Evolutionary conservation across 2,329 filamentous ascomycete genomes (phyloP), one percentile per base, ranked within the genome.

Genomic region (Curvularia lunata): DNA sequence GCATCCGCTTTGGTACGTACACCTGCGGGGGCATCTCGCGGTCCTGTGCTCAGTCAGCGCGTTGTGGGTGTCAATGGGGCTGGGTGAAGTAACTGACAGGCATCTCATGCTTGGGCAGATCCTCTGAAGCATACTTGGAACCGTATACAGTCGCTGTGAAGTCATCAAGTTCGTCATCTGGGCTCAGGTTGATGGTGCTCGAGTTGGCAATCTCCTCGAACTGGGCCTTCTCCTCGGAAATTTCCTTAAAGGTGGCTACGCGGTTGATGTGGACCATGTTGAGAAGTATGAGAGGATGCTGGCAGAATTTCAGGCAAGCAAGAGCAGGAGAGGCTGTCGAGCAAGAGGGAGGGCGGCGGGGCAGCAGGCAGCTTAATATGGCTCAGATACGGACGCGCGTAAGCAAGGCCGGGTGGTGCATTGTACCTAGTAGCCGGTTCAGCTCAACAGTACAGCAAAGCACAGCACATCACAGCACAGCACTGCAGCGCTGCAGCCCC

Each of bases 91-190:
- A 27, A 19, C 80, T 72, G 69, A 97, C 92, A 1, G 94, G 92
- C 86, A 98, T 97, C 80, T 92, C 89, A 72, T 90, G 83, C 72
- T 85, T 86, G 27, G 93, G 92, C 41, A 98, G 83, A 70, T 96
- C 91, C 72, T 90, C 82, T 30, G 86, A 85, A 21, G 94, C 94
- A 74, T 92, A 97, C 63, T 84, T 86, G 62, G 90, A 93, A 72
- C 93, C 94, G 74, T 97, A 98, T 70, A 97, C 91, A 63, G 88
- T 92, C 40, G 90, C 88, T 52, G 88, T 90, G 80, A 88, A 89
- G 72, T 82, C 80, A 73, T 78, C 85, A 63, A 68, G 75, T 62
- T 59, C 80, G 41, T 72, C 73, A 13, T 67, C 65, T 10, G 63
- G 65, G 4, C 68, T 67, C 21, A 76, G 54, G 18, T 68, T 59